Percentiles rank a stretch among this genome's conserved stretches.
Evolutionary conservation across 2,329 filamentous ascomycete genomes (phyloP).

Genomic region (Fusarium fujikuroi): DNA sequence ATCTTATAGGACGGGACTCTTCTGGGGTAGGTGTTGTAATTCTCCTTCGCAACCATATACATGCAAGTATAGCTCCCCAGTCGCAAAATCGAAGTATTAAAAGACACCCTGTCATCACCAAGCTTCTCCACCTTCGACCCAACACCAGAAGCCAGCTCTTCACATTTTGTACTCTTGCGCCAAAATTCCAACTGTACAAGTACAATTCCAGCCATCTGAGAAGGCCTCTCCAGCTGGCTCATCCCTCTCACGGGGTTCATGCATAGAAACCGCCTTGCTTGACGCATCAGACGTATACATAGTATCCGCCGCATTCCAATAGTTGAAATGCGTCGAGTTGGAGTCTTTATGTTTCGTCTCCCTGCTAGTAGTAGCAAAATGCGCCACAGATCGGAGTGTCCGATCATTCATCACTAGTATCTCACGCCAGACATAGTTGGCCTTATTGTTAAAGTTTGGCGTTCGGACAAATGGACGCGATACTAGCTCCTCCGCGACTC

Average conservation of each 20-base stretch:
- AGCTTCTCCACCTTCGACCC: background rate
- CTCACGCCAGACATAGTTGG: background rate
- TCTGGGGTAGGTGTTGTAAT: background rate
- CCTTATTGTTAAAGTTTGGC: slow-evolving; percentile 10
- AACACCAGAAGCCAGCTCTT: background rate
- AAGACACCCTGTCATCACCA: background rate
- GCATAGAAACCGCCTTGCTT: background rate
- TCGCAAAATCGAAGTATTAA: background rate
- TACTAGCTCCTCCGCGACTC: no score
- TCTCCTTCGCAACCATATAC: background rate
- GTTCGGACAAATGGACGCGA: background rate
- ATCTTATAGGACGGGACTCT: background rate
- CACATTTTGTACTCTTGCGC: slow-evolving; percentile 13
- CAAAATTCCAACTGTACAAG: background rate
- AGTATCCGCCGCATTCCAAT: no score
- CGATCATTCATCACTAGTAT: background rate
- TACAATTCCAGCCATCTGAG: background rate
- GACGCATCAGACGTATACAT: background rate
- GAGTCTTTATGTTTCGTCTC: background rate
- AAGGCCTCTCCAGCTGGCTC: background rate
- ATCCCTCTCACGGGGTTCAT: background rate
- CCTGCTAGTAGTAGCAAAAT: background rate
- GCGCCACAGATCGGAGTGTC: background rate
- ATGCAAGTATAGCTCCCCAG: background rate
- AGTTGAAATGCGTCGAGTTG: background rate